Base-by-base conservation (phyloP, 306 rosid species). In the Begonia peltatifolia region DNA sequence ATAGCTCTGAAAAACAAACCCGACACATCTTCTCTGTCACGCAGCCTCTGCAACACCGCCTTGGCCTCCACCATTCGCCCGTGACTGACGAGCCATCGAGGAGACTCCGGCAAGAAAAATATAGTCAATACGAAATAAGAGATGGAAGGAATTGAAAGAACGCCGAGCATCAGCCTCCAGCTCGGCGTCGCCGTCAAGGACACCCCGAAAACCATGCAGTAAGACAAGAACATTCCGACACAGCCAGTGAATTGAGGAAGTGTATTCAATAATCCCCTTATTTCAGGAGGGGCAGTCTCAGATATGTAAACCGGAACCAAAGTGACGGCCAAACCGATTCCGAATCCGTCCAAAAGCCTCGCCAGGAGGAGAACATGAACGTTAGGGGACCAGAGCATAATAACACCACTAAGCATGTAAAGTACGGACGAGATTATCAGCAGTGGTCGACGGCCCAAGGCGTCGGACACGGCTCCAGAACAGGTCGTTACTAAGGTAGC, bases 311-410 rank as follows among this genome's bases (percentile, higher is more conserved):
- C 56, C 5, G 78, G 78, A 41, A 72, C 67, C 42, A 72, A 63
- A 18, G 78, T 72, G 13, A 72, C 74, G 10, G 78, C 70, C 20
- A 72, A 62, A n/a, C 78, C 78, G 17, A 72, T 65, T 17, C 78
- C 78, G 46, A 72, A 72, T 16, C 78, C 78, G 49, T 67, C 74
- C 17, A 72, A 12, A 10, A 72, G 70, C 50, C 78, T 56, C 15
- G 70, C 78, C 17, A 59, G 7, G 7, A 64, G 61, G 9, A 72
- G 67, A 38, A 52, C 52, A 35, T 63, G 54, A 41, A 67, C 78
- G 63, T 72, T 64, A 9, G 78, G 78, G 4, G 78, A 63, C 78
- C 78, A 72, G 17, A 67, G 15, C 78, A 72, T 72, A 46, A 72
- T 68, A 23, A 72, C 48, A 41, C 78, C 66, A 50, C 78, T 72